Evolutionary conservation across 2,329 filamentous ascomycete species (phyloP), one percentile per base, ranked within the genome.

Genomic region (Fusarium brevicatenulatum): DNA sequence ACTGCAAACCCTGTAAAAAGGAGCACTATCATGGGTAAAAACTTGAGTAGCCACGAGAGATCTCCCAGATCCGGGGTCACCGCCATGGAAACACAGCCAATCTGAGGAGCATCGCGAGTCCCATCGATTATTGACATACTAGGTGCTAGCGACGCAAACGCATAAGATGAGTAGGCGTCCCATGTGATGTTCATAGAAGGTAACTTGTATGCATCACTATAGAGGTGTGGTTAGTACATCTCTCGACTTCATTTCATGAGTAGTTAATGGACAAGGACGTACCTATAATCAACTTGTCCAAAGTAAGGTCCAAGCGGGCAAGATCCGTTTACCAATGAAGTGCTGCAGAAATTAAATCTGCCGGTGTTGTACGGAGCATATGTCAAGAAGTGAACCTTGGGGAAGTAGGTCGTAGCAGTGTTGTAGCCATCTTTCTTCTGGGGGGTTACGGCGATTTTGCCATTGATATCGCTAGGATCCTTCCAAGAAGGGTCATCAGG

Each of bases 231-330:
- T 73, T 54, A 73, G 63, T 63, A 15, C 44, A 52, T 30, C 21
- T 37, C 28, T 18, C 37, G 10, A n/a, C 23, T 37, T 23, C 32
- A 43, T 23, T 39, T 28, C 34, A 53, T 19, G 7, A 23, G 23
- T n/a, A 28, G 34, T 54, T 13, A 18, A n/a, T 34, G 19, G 32
- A n/a, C 34, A 23, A 19, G 43, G 12, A 40, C 50, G 52, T 82
- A 87, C 85, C 82, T 73, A 23, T 77, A 70, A 40, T 71, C 12
- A 80, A 81, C 6, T 71, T 78, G 72, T 46, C 87, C 82, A 80
- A 97, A 97, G 37, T 90, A 87, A 0, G 95, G 95, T 0, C 84
- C 88, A 52, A 98, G 82, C 1, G 95, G 95, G 81, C 95, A 98
- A 3, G 85, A 80, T 13, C 84, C 90, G 76, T 90, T 93, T 82